Base-by-base conservation (phyloP, 805 yeast species). In the Sungouiozyma intestinalis region DNA sequence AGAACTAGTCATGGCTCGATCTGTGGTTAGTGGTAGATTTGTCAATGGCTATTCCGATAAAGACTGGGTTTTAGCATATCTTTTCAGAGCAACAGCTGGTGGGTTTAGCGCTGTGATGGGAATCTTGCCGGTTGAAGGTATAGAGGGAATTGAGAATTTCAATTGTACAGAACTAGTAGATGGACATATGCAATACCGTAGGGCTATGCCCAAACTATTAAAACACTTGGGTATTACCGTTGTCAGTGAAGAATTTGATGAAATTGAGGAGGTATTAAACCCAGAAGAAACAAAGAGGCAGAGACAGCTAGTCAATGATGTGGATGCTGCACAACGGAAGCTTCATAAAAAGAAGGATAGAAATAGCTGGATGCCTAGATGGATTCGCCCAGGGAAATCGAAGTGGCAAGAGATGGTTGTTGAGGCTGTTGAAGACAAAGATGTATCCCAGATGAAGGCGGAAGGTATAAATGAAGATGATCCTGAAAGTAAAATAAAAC, bases 111-210 rank as follows among this genome's bases (percentile, higher is more conserved):
- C 85, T n/a, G 92, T 92, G 36, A 87, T 90, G 4, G 98, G 98
- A 0, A 68, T 92, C 21, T 79, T 95, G 0, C 81, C 88, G 3
- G 73, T 90, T 32, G 80, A 76, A 41, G 68, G 63, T 38, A 65
- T 76, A 16, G 69, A 73, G 18, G 84, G 81, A 0, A 69, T 92
- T 24, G 95, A 87, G 49, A 90, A 90, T 60, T 72, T 81, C 48
- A 94, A 92, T 56, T 85, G 94, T 54, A 84, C 97, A 0, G 86
- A 79, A 16, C 53, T 71, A 41, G 95, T 90, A 3, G 87, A 83
- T 46, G 98, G 98, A 1, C 98, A 92, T 66, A 85, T 92, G 96
- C 86, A 83, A n/a, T 92, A 92, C 64, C 81, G 98, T 66, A 81
- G 81, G 47, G 87, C 86, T 11, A 86, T 92, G 74, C 99, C 99